Conservation (phyloP, 2,329 filamentous ascomycete genomes). For the Cercospora berteroae region DNA sequence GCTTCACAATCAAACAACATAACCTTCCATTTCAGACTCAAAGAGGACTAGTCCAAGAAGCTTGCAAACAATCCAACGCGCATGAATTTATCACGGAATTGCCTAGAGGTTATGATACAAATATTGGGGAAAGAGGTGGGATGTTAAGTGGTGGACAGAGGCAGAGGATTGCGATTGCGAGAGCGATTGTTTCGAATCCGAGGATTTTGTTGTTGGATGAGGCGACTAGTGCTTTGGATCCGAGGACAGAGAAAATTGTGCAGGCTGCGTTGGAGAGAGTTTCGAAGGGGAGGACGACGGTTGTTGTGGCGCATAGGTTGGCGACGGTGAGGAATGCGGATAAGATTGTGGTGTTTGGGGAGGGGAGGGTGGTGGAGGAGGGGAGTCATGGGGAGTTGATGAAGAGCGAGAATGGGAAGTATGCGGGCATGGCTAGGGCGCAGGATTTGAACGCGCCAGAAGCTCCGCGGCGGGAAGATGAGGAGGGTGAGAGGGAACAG, state of each 20-base stretch:
- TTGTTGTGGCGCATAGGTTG: slow-evolving; percentile 46
- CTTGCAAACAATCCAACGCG: slow-evolving; percentile 30
- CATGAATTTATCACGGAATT: slow-evolving; percentile 39
- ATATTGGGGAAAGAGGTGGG: slow-evolving; percentile 34
- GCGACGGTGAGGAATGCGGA: slow-evolving; percentile 45
- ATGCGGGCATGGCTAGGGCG: slow-evolving; percentile 6
- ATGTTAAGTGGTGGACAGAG: slow-evolving; percentile 37
- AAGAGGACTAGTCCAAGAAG: slow-evolving; percentile 6
- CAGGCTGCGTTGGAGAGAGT: slow-evolving; percentile 37
- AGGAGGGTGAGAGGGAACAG: slow-evolving; percentile 16
- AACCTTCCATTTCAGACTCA: not conserved
- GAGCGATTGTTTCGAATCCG: slow-evolving; percentile 41
- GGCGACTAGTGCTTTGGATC: slow-evolving; percentile 39
- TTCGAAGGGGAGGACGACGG: slow-evolving; percentile 32
- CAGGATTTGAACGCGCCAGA: too few relatives aligned
- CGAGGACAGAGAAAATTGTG: slow-evolving; percentile 34
- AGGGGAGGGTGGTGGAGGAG: slow-evolving; percentile 45
- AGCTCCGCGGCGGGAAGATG: too few relatives aligned
- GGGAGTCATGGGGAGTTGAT: slow-evolving; percentile 35
- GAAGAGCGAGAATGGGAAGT: not conserved
- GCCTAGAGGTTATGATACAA: slow-evolving; percentile 36
- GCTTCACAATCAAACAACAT: not conserved
- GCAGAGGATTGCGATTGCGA: slow-evolving; percentile 38
- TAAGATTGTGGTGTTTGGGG: slow-evolving; percentile 46
- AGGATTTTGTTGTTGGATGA: slow-evolving; percentile 39